These are phyloP conservation scores for Saturnispora dispora DNA, from an alignment of 805 yeast species.

Conservation along the genomic window DNA sequence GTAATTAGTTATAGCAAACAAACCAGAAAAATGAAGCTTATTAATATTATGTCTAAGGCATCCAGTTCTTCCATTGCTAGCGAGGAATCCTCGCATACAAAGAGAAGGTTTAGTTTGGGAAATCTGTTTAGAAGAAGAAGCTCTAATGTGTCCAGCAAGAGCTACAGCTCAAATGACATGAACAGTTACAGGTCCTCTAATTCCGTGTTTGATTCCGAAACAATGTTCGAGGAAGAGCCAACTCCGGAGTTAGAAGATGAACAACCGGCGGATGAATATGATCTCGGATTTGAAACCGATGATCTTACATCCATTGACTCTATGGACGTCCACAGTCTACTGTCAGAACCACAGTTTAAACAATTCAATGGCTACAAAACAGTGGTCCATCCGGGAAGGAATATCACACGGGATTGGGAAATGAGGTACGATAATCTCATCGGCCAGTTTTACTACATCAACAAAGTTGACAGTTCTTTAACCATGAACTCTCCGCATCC, in stretches of 20 bases:
- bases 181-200: neutral
- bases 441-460: conserved; percentile 34
- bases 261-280: neutral
- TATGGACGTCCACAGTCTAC: neutral
- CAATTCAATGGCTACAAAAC: neutral
- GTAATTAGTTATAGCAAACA: neutral
- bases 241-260: neutral
- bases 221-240: neutral
- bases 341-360: conserved; percentile 4
- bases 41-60: neutral
- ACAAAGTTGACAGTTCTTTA: conserved; percentile 27
- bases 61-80: neutral
- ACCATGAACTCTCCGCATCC: conserved; percentile 40
- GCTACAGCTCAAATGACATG: neutral
- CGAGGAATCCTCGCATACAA: neutral
- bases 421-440: conserved; percentile 30
- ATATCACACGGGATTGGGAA: conserved; percentile 26
- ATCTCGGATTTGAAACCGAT: neutral
- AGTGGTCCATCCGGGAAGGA: conserved; percentile 4
- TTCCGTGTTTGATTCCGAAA: conserved; percentile 6
- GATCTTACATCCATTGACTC: neutral
- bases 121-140: conserved; percentile 2
- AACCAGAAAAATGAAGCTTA: neutral
- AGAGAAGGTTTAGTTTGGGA: neutral
- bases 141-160: neutral